Evolutionary conservation across 208 protist species (phyloP), one percentile per base, ranked within the genome.

Genomic region (Wallacemonas rigidus): DNA sequence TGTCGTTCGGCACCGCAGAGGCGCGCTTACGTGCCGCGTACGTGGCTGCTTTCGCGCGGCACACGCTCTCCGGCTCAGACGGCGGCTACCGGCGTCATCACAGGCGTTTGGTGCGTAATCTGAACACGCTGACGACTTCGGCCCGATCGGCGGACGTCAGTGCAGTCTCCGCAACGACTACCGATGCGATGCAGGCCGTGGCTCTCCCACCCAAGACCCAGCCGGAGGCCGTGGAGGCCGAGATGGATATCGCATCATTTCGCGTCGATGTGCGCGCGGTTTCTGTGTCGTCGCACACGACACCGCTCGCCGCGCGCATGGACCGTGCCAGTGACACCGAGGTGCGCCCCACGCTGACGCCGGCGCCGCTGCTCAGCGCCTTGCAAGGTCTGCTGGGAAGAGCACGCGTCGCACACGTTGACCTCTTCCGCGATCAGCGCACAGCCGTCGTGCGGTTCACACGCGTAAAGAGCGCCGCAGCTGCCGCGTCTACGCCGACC

Each of bases 31-130:
- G 77, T 44, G 87, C 88, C 11, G 90, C 90, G 2, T 95, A 86
- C 68, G 77, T 95, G 0, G 87, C 90, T 1, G 80, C 88, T 12
- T 95, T 90, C 69, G 80, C 84, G 2, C 68, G 81, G 14, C 79
- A 88, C 57, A 95, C 86, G 15, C 74, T 95, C 74, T 81, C 79
- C 14, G 88, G 84, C 70, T 87, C 93, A 57, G 86, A 93, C 64
- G 86, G 75, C 3, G 74, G 84, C n/a, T 76, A 92, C 61, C 81
- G 80, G 43, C 71, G 73, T 17, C 89, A 91, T 54, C 86, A 92
- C 56, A 72, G 80, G 4, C 81, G 89, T 3, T 75, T 94, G 5
- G 17, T 75, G 26, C 83, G 89, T 11, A 94, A 94, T 71, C 17
- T 81, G 58, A 74, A 79, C 41, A 64, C 64, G 2, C 68, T 94